Evolutionary conservation across 805 yeast genomes (phyloP).

Genomic region (Teunomyces panamensis): DNA sequence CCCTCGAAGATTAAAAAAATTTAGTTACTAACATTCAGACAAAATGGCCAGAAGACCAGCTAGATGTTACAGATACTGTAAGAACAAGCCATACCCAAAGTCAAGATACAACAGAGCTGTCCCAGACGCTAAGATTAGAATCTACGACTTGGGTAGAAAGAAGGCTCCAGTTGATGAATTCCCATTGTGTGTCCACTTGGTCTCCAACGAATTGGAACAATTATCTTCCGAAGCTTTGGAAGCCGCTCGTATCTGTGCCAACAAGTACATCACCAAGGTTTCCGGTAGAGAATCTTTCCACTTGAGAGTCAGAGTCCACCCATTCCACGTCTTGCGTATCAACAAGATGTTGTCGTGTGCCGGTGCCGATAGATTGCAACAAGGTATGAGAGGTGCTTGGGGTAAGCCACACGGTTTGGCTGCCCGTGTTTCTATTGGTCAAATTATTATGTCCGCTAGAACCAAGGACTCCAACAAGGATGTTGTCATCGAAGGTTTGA

Average conservation of each 20-base stretch:
- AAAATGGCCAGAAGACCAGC: slow-evolving; percentile 99
- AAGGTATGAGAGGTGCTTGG: slow-evolving; percentile 99
- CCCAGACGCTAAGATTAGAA: slow-evolving; percentile 99
- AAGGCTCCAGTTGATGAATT: slow-evolving; percentile 99
- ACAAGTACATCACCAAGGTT: slow-evolving; percentile 97
- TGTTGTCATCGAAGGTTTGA: slow-evolving; percentile 96
- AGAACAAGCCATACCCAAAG: slow-evolving; percentile 99
- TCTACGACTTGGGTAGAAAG: slow-evolving; percentile 99
- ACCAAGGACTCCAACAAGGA: slow-evolving; percentile 98
- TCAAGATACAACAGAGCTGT: slow-evolving; percentile 99
- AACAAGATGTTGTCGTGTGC: slow-evolving; percentile 99
- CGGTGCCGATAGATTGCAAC: slow-evolving; percentile 99
- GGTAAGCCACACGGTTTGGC: slow-evolving; percentile 99
- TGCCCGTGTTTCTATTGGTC: slow-evolving; percentile 98
- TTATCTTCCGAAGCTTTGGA: slow-evolving; percentile 99
- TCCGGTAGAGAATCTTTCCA: slow-evolving; percentile 99
- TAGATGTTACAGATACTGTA: slow-evolving; percentile 99
- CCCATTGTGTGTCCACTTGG: slow-evolving; percentile 99
- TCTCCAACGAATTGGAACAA: slow-evolving; percentile 99
- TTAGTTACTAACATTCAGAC: slow-evolving; percentile 27
- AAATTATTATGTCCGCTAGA: slow-evolving; percentile 96
- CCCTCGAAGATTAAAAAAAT: not conserved
- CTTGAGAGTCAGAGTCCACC: slow-evolving; percentile 99
- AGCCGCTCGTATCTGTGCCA: slow-evolving; percentile 99
- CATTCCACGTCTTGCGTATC: slow-evolving; percentile 99